These are phyloP conservation scores for Periglandula ipomoeae DNA, from an alignment of 2,329 filamentous ascomycete species.

Conservation along the genomic window DNA sequence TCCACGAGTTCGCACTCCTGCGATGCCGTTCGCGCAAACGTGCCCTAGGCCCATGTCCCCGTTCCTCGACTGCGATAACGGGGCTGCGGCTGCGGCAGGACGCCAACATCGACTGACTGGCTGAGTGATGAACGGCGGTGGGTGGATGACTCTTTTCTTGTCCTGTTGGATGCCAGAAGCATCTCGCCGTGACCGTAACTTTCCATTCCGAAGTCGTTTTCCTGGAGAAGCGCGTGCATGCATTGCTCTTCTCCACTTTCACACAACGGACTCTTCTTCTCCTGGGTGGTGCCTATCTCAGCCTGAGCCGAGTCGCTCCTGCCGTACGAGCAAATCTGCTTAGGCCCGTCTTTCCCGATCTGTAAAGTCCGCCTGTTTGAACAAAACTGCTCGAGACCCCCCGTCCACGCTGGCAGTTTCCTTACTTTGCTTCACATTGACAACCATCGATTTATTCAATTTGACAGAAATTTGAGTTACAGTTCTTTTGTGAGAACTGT, in stretches of 20 bases:
- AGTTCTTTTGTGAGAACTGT: too few relatives aligned
- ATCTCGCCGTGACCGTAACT: not conserved
- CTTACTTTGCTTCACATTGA: not conserved
- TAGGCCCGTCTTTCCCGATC: too few relatives aligned
- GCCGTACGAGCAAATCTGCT: too few relatives aligned
- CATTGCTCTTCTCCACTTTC: too few relatives aligned
- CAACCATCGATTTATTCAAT: not conserved
- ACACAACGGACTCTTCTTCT: too few relatives aligned
- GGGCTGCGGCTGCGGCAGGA: not conserved
- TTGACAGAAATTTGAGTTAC: too few relatives aligned
- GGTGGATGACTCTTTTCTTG: not conserved
- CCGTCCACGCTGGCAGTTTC: not conserved
- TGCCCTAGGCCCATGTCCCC: not conserved
- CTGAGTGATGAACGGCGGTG: not conserved
- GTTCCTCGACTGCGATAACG: not conserved
- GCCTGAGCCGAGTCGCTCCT: too few relatives aligned
- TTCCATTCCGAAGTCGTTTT: too few relatives aligned
- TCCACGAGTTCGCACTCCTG: not conserved
- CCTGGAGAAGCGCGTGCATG: too few relatives aligned
- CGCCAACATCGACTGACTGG: not conserved
- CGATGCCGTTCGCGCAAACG: not conserved
- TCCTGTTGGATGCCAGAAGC: not conserved
- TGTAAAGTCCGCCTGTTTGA: too few relatives aligned
- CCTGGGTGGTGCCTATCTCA: too few relatives aligned
- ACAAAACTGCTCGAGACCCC: slow-evolving; percentile 6